Evolutionary conservation across 1,139 yeast genomes (phyloP).

Genomic region (Suhomyces choctaworum): DNA sequence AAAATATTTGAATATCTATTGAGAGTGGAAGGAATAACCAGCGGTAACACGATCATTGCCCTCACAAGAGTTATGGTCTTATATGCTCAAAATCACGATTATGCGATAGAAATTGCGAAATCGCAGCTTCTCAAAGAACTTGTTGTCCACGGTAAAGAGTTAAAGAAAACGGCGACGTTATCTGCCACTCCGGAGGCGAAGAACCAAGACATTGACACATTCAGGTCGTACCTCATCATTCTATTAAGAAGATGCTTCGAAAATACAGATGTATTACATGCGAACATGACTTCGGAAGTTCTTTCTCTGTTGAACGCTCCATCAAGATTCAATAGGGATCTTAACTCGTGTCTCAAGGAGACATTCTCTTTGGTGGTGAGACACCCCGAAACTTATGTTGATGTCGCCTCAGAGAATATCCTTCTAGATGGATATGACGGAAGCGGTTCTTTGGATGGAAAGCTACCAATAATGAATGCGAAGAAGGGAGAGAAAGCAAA

Average conservation of each 20-base stretch:
- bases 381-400: slow-evolving; percentile 55
- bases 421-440: slow-evolving; percentile 52
- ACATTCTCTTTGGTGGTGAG: slow-evolving; percentile 59
- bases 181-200: slow-evolving; percentile 6
- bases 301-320: slow-evolving; percentile 35
- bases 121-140: slow-evolving; percentile 37
- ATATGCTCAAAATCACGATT: slow-evolving; percentile 47
- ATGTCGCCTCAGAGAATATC: slow-evolving; percentile 50
- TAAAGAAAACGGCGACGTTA: slow-evolving; percentile 3
- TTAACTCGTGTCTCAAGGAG: slow-evolving; percentile 55
- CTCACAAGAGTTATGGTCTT: slow-evolving; percentile 54
- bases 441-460: slow-evolving; percentile 18
- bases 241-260: slow-evolving; percentile 74
- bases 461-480: slow-evolving; percentile 14
- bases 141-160: slow-evolving; percentile 16
- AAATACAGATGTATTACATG: slow-evolving; percentile 49
- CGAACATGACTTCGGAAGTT: slow-evolving; percentile 52
- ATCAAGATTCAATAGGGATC: slow-evolving; percentile 40
- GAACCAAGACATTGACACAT: slow-evolving; percentile 17
- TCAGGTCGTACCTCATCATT: slow-evolving; percentile 29
- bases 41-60: slow-evolving; percentile 50
- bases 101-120: slow-evolving; percentile 40
- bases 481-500: slow-evolving; percentile 19
- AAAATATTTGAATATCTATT: slow-evolving; percentile 47
- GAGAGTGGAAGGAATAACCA: slow-evolving; percentile 37